Evolutionary conservation across 2,329 filamentous ascomycete species (phyloP).

Genomic region (Zymoseptoria ardabiliae): DNA sequence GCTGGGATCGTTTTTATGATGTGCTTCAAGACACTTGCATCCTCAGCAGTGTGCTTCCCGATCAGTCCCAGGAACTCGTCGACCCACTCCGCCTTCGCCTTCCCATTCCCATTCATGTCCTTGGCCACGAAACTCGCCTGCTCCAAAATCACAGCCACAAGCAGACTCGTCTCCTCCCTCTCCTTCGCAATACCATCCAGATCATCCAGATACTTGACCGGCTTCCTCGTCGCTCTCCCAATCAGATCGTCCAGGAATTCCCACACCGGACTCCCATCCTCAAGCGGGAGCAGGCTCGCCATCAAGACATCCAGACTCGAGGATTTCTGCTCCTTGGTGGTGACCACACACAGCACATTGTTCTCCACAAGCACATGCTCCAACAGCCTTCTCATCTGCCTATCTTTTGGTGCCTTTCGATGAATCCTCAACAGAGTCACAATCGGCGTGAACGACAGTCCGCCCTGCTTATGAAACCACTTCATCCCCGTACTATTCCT

Average conservation of each 20-base stretch:
- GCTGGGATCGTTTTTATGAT: conserved; percentile 1
- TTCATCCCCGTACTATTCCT: conserved; percentile 74
- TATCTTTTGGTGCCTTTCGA: conserved; percentile 34
- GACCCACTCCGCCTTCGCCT: conserved; percentile 16
- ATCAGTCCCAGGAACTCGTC: conserved; percentile 16
- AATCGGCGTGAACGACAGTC: conserved; percentile 60
- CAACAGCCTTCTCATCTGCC: conserved; percentile 27
- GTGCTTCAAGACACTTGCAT: conserved; percentile 2
- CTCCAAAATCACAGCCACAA: conserved; percentile 65
- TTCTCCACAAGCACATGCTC: conserved; percentile 54
- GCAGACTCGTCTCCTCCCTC: conserved; percentile 46
- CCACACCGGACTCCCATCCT: conserved; percentile 44
- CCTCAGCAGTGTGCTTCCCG: conserved; percentile 3
- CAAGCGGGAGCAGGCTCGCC: conserved; percentile 34
- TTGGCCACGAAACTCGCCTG: conserved; percentile 59
- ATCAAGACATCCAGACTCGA: conserved; percentile 39
- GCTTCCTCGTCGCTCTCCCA: conserved; percentile 64
- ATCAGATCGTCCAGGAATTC: conserved; percentile 77
- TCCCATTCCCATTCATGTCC: conserved; percentile 7
- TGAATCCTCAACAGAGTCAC: conserved; percentile 59
- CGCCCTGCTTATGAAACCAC: conserved; percentile 73
- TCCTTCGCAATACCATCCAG: conserved; percentile 31
- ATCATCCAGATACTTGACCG: conserved; percentile 76
- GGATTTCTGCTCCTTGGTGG: too few relatives aligned
- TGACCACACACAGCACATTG: conserved; percentile 51